Evolutionary conservation across 1,284 basidiomycete genomes (phyloP), one percentile per base, ranked within the genome.

Genomic region (Moesziomyces antarcticus): DNA sequence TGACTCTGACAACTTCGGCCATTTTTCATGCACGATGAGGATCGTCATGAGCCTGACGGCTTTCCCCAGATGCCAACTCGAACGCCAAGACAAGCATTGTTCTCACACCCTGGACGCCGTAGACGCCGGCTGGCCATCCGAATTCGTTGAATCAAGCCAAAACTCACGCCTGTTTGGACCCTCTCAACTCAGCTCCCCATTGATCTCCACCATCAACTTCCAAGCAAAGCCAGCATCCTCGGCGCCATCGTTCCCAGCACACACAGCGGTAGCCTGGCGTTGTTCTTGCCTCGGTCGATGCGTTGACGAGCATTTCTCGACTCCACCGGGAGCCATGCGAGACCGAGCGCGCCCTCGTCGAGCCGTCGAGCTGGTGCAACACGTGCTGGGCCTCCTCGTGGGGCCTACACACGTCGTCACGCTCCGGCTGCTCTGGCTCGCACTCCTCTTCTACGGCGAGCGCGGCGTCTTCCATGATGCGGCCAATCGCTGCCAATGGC

Each of bases 381-480:
- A 48, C 25, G 42, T 67, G 21, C 20, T 58, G 3, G 45, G 45
- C 20, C 60, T 60, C 25, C 21, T 56, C 16, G 46, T 51, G 24
- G 66, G 66, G 8, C 56, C 66, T 27, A 45, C 56, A 27, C 66
- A 59, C 42, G 49, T 69, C 41, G 30, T 40, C 42, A 49, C 56
- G 3, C 62, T 74, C 16, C 66, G 72, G 10, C 33, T 65, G n/a
- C 48, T 60, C 1, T 74, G 67, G 72, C 20, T 74, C 2, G 59
- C 58, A 8, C 40, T 70, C 8, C 52, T 74, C 43, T 70, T 74
- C 47, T 70, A 70, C 45, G 58, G 62, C 24, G 72, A 74, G 33
- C 45, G 72, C 3, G 52, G 22, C 7, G 47, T 56, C 40, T 74
- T 74, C 48, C 66, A 74, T 20, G 42, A 63, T 24, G 66, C 72